Evolutionary conservation across 2,329 filamentous ascomycete species (phyloP).

Genomic region (Taxawa tesnikishii): DNA sequence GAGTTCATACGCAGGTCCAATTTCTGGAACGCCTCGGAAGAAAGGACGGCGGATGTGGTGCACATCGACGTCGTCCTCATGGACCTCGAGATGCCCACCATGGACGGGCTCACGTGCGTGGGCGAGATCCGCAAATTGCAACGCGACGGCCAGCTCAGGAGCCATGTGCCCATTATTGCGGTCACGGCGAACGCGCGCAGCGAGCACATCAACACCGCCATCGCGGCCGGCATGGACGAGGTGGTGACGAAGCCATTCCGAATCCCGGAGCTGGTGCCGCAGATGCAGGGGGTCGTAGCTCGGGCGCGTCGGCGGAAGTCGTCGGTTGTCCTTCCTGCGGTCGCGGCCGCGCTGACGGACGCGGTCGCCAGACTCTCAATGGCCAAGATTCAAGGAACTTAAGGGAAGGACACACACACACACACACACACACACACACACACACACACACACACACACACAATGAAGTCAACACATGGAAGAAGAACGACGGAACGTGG

Average conservation of each 20-base stretch:
- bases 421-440: no score
- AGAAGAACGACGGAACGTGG: no score
- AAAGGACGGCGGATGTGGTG: neutral
- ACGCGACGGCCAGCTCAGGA: constrained; percentile 5
- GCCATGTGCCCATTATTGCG: constrained; percentile 15
- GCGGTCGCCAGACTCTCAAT: no score
- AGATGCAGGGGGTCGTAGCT: constrained; percentile 20
- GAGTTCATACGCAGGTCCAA: constrained; percentile 11
- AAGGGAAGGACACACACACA: no score
- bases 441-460: no score
- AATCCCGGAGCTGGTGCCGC: constrained; percentile 20
- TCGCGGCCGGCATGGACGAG: constrained; percentile 11
- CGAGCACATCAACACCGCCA: constrained; percentile 11
- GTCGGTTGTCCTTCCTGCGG: no score
- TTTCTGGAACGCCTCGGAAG: constrained; percentile 16
- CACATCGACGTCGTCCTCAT: constrained; percentile 5
- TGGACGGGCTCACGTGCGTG: constrained; percentile 15
- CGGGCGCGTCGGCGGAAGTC: no score
- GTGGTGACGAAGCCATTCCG: constrained; percentile 23
- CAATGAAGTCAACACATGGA: no score
- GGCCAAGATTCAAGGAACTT: no score
- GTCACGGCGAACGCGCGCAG: constrained; percentile 18
- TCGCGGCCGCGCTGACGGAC: no score
- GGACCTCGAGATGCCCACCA: constrained; percentile 16
- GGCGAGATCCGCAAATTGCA: constrained; percentile 15